Evolutionary conservation across 2,329 filamentous ascomycete genomes (phyloP).

Genomic region (Polytolypa hystricis): DNA sequence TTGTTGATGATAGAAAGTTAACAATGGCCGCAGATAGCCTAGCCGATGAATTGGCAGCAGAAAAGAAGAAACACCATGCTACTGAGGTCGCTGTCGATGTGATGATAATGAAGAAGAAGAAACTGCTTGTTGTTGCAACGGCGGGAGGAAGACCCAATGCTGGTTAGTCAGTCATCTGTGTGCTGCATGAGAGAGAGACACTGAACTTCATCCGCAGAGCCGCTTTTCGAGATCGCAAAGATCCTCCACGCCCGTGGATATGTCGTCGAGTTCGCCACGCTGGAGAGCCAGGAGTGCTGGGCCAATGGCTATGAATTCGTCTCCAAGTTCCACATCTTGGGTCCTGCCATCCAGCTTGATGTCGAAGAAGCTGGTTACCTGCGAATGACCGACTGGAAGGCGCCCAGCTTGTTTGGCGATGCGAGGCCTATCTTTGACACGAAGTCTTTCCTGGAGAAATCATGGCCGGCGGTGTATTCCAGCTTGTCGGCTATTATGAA

Average conservation of each 20-base stretch:
- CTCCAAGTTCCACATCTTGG: slow-evolving; percentile 22
- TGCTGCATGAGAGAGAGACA: not conserved
- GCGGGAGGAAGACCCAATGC: slow-evolving; percentile 30
- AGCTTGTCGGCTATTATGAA: slow-evolving; percentile 17
- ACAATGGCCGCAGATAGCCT: too few relatives aligned
- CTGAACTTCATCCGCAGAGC: slow-evolving; percentile 14
- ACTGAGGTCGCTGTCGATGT: too few relatives aligned
- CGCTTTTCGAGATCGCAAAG: slow-evolving; percentile 27
- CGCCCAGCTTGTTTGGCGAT: slow-evolving; percentile 20
- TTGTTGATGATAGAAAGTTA: too few relatives aligned
- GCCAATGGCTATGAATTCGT: slow-evolving; percentile 20
- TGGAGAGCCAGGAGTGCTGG: slow-evolving; percentile 28
- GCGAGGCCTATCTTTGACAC: slow-evolving; percentile 30
- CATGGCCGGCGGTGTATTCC: slow-evolving; percentile 24
- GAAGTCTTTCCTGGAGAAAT: slow-evolving; percentile 31
- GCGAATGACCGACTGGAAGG: slow-evolving; percentile 24
- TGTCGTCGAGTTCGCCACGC: slow-evolving; percentile 30
- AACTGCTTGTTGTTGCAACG: slow-evolving; percentile 24
- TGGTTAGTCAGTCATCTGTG: slow-evolving; percentile 10
- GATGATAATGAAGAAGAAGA: too few relatives aligned
- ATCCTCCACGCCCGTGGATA: slow-evolving; percentile 26
- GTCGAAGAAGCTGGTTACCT: slow-evolving; percentile 26
- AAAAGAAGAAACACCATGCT: too few relatives aligned
- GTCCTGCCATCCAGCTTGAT: slow-evolving; percentile 19
- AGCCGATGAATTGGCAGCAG: too few relatives aligned